These are phyloP conservation scores for Silene noctiflora DNA, from an alignment of 179 eudicot genomes.

Conservation along the genomic window DNA sequence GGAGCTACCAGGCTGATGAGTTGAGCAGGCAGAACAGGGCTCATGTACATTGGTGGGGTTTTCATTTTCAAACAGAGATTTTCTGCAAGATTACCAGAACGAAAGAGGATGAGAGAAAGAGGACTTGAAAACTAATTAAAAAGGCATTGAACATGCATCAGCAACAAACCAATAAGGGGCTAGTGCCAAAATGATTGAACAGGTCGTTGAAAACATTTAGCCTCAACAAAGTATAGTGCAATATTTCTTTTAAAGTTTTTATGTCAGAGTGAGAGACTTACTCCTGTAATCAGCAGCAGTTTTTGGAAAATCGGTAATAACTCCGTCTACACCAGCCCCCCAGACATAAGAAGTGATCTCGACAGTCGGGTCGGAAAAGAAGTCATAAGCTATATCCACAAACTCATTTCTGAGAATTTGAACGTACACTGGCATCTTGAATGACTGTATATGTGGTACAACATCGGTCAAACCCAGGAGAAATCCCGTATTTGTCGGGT, in stretches of 20 bases:
- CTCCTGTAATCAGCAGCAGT: constrained; percentile 72
- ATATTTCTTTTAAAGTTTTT: background rate
- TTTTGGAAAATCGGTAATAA: constrained; percentile 71
- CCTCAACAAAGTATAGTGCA: too few species aligned
- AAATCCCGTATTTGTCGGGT: constrained; percentile 35
- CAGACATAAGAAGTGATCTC: constrained; percentile 51
- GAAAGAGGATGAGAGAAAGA: background rate
- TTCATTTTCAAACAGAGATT: constrained; percentile 52
- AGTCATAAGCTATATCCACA: constrained; percentile 63
- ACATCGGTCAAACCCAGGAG: constrained; percentile 38
- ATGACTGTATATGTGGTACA: constrained; percentile 53
- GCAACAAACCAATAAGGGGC: background rate
- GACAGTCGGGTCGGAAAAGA: constrained; percentile 60
- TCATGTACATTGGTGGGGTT: constrained; percentile 38
- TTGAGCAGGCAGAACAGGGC: constrained; percentile 40
- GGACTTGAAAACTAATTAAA: background rate
- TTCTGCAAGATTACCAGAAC: constrained; percentile 34
- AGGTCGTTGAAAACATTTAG: too few species aligned
- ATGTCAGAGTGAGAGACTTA: constrained; percentile 36
- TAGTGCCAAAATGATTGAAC: too few species aligned
- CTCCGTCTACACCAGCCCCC: constrained; percentile 55
- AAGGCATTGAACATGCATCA: background rate
- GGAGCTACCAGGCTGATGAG: constrained; percentile 35
- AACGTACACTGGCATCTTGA: constrained; percentile 56
- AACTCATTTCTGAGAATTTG: constrained; percentile 62